Percentiles rank a stretch among this genome's conserved stretches.
phyloP scores from a whole-genome alignment of 1,139 yeast species.

The Suhomyces choctaworum region DNA sequence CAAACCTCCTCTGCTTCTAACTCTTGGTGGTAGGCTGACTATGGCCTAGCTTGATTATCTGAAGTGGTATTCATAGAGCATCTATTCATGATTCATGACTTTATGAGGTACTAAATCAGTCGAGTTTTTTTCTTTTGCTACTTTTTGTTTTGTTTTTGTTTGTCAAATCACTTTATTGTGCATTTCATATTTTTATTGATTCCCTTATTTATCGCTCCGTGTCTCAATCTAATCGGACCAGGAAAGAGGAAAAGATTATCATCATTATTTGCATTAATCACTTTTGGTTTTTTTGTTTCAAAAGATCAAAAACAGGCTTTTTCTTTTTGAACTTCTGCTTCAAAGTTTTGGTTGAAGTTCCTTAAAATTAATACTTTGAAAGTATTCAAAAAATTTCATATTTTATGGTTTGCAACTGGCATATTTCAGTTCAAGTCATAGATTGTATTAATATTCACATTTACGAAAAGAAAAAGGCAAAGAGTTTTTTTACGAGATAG shows the following conservation, averaged over 20 bases:
- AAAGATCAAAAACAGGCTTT: conserved; percentile 10
- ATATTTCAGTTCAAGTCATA: conserved; percentile 14
- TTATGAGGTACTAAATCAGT: conserved; percentile 11
- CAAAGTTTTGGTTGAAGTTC: conserved; percentile 12
- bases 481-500: conserved; percentile 14
- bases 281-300: conserved; percentile 20
- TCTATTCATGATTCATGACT: conserved; percentile 7
- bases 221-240: conserved; percentile 31
- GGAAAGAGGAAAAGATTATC: conserved; percentile 22
- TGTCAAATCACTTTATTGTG: conserved; percentile 18
- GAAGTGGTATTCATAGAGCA: conserved; percentile 7
- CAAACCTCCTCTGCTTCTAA: conserved; percentile 32
- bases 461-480: conserved; percentile 16
- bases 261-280: conserved; percentile 25
- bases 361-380: conserved; percentile 2
- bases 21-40: conserved; percentile 42
- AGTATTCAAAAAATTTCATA: conserved; percentile 5
- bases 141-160: conserved; percentile 8
- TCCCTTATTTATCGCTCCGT: conserved; percentile 21
- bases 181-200: conserved; percentile 13
- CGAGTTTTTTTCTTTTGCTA: conserved; percentile 9
- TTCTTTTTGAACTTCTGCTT: conserved; percentile 15
- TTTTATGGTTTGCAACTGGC: conserved; percentile 16
- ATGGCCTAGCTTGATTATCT: conserved; percentile 4
- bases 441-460: conserved; percentile 19